phyloP scores from a whole-genome alignment of 73 alveolate genomes.

The Paramecium primaurelia region DNA sequence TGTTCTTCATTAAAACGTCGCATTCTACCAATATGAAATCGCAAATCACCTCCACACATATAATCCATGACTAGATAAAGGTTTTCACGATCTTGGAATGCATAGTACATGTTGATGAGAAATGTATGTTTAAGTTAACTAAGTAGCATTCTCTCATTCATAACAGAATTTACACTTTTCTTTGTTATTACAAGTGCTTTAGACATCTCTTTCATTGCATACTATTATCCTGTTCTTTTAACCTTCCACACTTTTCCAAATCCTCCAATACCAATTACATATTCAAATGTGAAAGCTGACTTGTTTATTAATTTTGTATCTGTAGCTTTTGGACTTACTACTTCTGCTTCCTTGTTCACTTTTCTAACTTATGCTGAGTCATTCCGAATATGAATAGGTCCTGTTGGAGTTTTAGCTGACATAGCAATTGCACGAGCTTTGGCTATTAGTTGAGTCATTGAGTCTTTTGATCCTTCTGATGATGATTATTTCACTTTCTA shows the following conservation, averaged over 20 bases:
- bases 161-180: conserved; percentile 86
- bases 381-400: conserved; percentile 32
- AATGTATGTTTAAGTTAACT: conserved; percentile 78
- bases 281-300: conserved; percentile 55
- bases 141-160: conserved; percentile 90
- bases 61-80: conserved; percentile 87
- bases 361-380: conserved; percentile 17
- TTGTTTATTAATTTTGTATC: conserved; percentile 1
- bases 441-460: conserved; percentile 31
- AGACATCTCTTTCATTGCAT: conserved; percentile 62
- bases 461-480: not conserved
- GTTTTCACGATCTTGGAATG: conserved; percentile 91
- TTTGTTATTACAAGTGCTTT: conserved; percentile 62
- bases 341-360: not conserved
- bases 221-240: conserved; percentile 49
- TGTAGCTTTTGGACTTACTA: conserved; percentile 12
- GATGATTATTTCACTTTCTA: not conserved
- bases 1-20: conserved; percentile 87
- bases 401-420: not conserved
- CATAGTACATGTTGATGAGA: conserved; percentile 90
- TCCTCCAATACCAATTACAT: conserved; percentile 78
- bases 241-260: conserved; percentile 85
- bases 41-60: conserved; percentile 93
- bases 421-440: conserved; percentile 33
- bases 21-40: conserved; percentile 82